phyloP scores from a whole-genome alignment of 352 stramenopile genomes.

The Phytophthora cajani region DNA sequence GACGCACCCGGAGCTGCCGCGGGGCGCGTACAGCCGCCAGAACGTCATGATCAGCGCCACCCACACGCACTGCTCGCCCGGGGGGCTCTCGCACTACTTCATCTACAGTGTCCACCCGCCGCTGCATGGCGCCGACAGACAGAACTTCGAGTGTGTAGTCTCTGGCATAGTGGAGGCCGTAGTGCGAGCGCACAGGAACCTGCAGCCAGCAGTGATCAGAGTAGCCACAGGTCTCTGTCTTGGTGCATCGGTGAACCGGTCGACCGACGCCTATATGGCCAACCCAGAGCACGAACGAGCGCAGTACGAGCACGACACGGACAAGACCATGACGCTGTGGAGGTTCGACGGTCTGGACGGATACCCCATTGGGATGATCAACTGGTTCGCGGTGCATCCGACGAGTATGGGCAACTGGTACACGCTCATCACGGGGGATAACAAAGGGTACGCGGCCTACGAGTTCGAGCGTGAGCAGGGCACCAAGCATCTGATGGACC shows the following conservation, averaged over 20 bases:
- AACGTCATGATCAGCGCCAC: constrained; percentile 92
- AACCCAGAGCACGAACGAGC: constrained; percentile 87
- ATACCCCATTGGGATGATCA: constrained; percentile 91
- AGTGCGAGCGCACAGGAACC: constrained; percentile 75
- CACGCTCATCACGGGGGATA: constrained; percentile 93
- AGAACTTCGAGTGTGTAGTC: constrained; percentile 93
- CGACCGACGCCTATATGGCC: constrained; percentile 87
- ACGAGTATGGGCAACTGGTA: constrained; percentile 95
- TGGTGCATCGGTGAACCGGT: constrained; percentile 90
- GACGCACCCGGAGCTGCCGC: constrained; percentile 48
- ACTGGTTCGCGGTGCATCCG: constrained; percentile 94
- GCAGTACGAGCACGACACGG: constrained; percentile 85
- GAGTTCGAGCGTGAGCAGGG: constrained; percentile 89
- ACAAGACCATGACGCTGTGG: constrained; percentile 94
- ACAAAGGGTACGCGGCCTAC: constrained; percentile 93
- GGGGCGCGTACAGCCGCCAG: constrained; percentile 57
- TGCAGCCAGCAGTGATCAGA: constrained; percentile 69
- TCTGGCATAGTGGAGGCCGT: constrained; percentile 88
- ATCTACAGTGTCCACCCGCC: constrained; percentile 90
- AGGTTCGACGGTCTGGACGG: constrained; percentile 83
- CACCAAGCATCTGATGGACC: constrained; percentile 79
- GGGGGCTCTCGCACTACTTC: constrained; percentile 92
- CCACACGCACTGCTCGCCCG: constrained; percentile 92
- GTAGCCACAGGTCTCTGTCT: constrained; percentile 72
- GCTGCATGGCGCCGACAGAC: constrained; percentile 67